phyloP scores from a whole-genome alignment of 257 asterid species.

The Nicotiana paniculata region DNA sequence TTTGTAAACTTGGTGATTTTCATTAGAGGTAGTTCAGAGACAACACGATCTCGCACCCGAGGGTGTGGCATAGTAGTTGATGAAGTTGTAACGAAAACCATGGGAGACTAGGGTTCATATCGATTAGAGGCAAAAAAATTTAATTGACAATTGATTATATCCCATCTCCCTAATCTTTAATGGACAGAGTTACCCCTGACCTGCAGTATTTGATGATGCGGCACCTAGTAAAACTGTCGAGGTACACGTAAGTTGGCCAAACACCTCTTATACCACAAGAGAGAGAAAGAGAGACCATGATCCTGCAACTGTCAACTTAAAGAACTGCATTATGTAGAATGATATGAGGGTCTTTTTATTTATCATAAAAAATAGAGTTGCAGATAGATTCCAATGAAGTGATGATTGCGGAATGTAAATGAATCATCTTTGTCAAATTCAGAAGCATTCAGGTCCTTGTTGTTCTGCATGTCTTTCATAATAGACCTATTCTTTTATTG shows the following conservation, averaged over 20 bases:
- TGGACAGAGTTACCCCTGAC: neutral
- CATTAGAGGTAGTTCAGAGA: neutral
- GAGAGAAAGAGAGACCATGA: neutral
- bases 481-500: neutral
- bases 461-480: neutral
- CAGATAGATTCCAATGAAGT: neutral
- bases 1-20: slow-evolving; percentile 1
- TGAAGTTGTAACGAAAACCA: neutral
- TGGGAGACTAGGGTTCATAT: neutral
- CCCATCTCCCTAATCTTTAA: neutral
- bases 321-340: neutral
- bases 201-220: neutral
- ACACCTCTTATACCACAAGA: neutral
- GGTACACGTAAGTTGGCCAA: neutral
- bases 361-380: neutral
- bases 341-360: neutral
- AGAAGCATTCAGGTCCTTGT: neutral
- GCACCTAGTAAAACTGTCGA: neutral
- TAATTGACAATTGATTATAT: neutral
- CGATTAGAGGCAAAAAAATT: neutral
- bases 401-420: neutral
- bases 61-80: neutral
- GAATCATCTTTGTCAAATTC: neutral
- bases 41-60: neutral
- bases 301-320: neutral